These are phyloP conservation scores for Moricandia arvensis DNA, from an alignment of 345 rosid species.

Conservation along the genomic window DNA sequence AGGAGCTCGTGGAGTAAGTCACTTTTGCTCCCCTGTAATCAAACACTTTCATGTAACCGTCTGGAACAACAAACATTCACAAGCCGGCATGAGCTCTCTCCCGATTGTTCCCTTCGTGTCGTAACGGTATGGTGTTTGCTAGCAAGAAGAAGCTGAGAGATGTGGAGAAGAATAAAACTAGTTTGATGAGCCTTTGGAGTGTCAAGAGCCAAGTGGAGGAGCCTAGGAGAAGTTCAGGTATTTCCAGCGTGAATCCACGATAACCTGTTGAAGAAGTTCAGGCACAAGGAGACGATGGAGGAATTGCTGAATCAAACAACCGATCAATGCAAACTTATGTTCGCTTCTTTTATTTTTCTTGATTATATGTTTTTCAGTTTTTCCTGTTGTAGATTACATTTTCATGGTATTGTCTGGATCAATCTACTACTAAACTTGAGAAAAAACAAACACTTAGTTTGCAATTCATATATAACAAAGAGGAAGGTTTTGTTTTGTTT, in stretches of 20 bases:
- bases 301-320: constrained; percentile 47
- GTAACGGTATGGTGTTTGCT: constrained; percentile 65
- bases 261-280: constrained; percentile 77
- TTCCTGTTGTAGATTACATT: neutral
- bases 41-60: constrained; percentile 89
- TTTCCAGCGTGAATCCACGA: constrained; percentile 86
- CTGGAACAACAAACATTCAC: constrained; percentile 81
- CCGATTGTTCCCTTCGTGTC: constrained; percentile 53
- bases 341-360: neutral
- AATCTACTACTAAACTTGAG: neutral
- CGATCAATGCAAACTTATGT: constrained; percentile 7
- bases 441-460: neutral
- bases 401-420: neutral
- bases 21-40: constrained; percentile 74
- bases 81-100: constrained; percentile 71
- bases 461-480: constrained; percentile 10
- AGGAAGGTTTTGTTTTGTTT: constrained; percentile 18
- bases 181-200: constrained; percentile 36
- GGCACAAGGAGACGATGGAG: constrained; percentile 95
- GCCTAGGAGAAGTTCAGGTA: constrained; percentile 59
- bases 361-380: neutral
- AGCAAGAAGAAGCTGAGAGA: constrained; percentile 70
- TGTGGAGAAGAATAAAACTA: neutral
- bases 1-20: constrained; percentile 82
- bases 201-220: constrained; percentile 45